Conservation (phyloP, 83 land plant species). For the Thuja plicata region DNA sequence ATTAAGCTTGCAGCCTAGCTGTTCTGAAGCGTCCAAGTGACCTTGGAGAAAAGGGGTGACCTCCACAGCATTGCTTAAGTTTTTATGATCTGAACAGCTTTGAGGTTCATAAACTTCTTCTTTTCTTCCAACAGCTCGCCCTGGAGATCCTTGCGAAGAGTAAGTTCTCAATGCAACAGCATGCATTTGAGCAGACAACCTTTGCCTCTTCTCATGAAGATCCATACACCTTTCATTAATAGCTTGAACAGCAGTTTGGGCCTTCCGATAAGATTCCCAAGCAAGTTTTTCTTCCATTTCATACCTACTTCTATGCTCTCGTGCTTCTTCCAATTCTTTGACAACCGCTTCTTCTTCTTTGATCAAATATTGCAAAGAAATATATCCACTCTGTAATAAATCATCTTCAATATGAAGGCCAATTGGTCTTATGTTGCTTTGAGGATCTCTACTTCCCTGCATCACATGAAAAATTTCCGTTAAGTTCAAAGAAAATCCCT, state of each 20-base stretch:
- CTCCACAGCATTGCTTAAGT: slow-evolving; percentile 10
- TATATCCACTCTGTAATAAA: not conserved
- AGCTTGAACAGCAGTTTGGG: slow-evolving; percentile 59
- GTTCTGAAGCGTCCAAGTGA: slow-evolving; percentile 18
- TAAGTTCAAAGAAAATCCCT: not conserved
- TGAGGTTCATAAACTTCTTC: slow-evolving; percentile 13
- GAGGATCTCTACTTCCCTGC: not conserved
- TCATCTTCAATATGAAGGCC: not conserved
- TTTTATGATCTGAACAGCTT: slow-evolving; percentile 11
- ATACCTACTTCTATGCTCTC: slow-evolving; percentile 58
- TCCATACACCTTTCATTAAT: slow-evolving; percentile 57
- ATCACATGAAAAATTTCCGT: not conserved
- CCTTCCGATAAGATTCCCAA: slow-evolving; percentile 61
- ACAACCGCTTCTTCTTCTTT: slow-evolving; percentile 22
- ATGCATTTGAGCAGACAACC: slow-evolving; percentile 42
- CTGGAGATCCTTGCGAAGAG: slow-evolving; percentile 22
- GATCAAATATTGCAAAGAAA: not conserved
- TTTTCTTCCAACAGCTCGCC: slow-evolving; percentile 17
- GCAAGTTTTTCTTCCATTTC: slow-evolving; percentile 83
- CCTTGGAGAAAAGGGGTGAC: not conserved
- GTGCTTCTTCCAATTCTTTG: slow-evolving; percentile 80
- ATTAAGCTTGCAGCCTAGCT: slow-evolving; percentile 7
- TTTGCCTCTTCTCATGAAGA: slow-evolving; percentile 59
- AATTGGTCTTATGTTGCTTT: not conserved
- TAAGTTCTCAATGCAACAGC: slow-evolving; percentile 30